Conservation (phyloP, 345 rosid species). For the Gossypium anomalum region DNA sequence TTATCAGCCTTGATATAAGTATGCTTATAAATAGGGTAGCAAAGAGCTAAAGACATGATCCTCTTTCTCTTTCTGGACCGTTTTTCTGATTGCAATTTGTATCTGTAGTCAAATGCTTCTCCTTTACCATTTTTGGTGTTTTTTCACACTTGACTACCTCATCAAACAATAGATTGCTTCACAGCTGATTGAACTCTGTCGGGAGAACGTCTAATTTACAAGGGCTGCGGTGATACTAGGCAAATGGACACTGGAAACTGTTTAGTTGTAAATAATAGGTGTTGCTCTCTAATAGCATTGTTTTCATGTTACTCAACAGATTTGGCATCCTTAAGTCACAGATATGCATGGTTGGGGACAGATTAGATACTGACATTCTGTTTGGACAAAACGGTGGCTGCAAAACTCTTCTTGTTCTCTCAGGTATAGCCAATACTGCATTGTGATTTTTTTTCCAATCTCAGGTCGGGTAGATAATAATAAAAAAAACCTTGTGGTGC, state of each 20-base stretch:
- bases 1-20: background rate
- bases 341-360: conserved; percentile 99
- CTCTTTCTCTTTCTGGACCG: background rate
- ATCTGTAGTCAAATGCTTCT: background rate
- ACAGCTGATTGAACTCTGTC: background rate
- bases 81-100: background rate
- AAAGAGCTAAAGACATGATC: no score
- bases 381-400: conserved; percentile 92
- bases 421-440: conserved; percentile 39
- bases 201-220: background rate
- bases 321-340: conserved; percentile 80
- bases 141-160: background rate
- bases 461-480: background rate
- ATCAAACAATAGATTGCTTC: background rate
- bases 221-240: background rate
- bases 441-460: background rate
- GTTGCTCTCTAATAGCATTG: background rate
- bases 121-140: background rate
- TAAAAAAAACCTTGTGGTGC: background rate
- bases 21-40: no score
- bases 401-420: conserved; percentile 93
- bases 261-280: background rate
- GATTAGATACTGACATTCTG: conserved; percentile 87
- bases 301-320: conserved; percentile 32
- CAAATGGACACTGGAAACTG: background rate